Percentiles rank a stretch among this genome's conserved stretches.
These are phyloP conservation scores for Penicillium sp. DNA, from an alignment of 2,329 filamentous ascomycete species.

Conservation along the genomic window DNA sequence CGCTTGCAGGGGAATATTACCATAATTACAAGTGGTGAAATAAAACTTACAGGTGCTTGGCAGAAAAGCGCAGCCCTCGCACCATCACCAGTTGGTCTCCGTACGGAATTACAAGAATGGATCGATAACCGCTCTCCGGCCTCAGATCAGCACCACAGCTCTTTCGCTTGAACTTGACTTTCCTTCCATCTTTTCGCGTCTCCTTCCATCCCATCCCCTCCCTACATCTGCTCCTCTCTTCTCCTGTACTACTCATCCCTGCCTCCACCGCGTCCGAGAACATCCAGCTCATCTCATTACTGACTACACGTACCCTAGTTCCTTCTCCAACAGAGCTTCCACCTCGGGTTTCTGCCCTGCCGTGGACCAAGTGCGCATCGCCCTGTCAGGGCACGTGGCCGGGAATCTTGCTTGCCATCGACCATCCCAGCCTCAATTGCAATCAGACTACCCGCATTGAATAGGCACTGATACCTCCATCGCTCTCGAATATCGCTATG, in stretches of 20 bases:
- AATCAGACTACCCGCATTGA: neutral
- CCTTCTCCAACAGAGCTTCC: conserved; percentile 10
- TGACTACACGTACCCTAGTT: conserved; percentile 1
- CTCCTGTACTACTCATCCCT: neutral
- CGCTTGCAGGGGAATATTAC: conserved; percentile 3
- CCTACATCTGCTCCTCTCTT: conserved; percentile 3
- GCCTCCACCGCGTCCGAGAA: conserved; percentile 2
- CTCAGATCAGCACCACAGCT: conserved; percentile 5
- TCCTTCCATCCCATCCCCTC: conserved; percentile 15
- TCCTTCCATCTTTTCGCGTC: conserved; percentile 17
- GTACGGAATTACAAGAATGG: conserved; percentile 1
- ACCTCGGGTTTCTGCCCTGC: conserved; percentile 1
- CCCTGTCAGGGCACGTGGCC: conserved; percentile 5
- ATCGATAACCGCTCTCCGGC: conserved; percentile 9
- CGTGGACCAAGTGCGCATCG: conserved; percentile 6
- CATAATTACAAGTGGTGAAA: neutral
- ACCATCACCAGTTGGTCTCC: neutral
- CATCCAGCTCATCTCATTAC: conserved; percentile 5
- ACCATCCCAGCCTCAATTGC: neutral
- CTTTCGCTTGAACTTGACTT: conserved; percentile 3
- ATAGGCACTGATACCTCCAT: neutral
- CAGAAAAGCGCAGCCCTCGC: neutral
- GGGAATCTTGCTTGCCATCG: neutral
- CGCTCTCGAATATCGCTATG: conserved; percentile 30
- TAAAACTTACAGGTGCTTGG: neutral